These are phyloP conservation scores for Epithele typhae DNA, from an alignment of 768 basidiomycete genomes.

Conservation along the genomic window DNA sequence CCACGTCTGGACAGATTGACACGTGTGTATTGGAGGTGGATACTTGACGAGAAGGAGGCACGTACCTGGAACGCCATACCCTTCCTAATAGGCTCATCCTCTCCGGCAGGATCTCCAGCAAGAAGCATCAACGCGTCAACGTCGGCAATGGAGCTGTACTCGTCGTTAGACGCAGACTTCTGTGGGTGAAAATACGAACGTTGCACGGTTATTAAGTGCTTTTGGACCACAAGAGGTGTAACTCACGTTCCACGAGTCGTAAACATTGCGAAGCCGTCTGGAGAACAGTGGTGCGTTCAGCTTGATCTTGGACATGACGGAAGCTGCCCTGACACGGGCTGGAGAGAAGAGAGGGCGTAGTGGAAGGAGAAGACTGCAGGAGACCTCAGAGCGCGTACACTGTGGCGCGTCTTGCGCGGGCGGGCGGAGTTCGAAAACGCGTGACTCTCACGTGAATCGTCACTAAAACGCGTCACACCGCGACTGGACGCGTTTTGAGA, in stretches of 20 bases:
- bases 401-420: slow-evolving; percentile 19
- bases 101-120: slow-evolving; percentile 74
- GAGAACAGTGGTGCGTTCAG: slow-evolving; percentile 47
- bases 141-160: slow-evolving; percentile 63
- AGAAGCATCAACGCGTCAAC: slow-evolving; percentile 66
- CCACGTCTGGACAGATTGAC: slow-evolving; percentile 67
- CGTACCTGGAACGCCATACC: slow-evolving; percentile 88
- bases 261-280: slow-evolving; percentile 18
- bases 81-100: slow-evolving; percentile 89
- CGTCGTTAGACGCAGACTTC: slow-evolving; percentile 65
- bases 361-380: slow-evolving; percentile 6
- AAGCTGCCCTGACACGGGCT: neutral
- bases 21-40: neutral
- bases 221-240: too few relatives aligned
- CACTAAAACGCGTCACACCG: slow-evolving; percentile 2
- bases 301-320: slow-evolving; percentile 36
- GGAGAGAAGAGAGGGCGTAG: slow-evolving; percentile 12
- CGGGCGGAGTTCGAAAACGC: slow-evolving; percentile 9
- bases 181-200: neutral
- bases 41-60: slow-evolving; percentile 3
- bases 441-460: slow-evolving; percentile 8
- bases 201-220: neutral
- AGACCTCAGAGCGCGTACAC: slow-evolving; percentile 16
- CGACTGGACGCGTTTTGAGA: slow-evolving; percentile 15
- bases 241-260: slow-evolving; percentile 34